A percentile compares a stretch with the other conserved stretches of the same genome.
Conservation (phyloP, 2,329 filamentous ascomycete species). For the Pseudocercospora eumusae region DNA sequence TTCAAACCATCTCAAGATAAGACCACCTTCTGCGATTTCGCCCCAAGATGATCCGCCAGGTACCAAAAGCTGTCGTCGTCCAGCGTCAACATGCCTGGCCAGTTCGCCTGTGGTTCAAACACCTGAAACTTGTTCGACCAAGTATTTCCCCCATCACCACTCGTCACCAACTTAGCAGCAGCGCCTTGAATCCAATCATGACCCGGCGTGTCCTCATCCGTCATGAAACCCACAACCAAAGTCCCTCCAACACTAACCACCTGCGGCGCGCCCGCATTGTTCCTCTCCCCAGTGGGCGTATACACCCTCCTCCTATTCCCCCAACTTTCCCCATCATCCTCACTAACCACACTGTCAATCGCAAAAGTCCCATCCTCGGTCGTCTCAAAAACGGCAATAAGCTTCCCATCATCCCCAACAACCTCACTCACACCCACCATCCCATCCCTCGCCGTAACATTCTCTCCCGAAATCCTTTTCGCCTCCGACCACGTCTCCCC, state of each 20-base stretch:
- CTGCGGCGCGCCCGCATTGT: conserved; percentile 47
- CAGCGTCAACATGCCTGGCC: conserved; percentile 38
- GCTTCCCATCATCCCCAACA: conserved; percentile 29
- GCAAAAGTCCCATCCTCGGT: conserved; percentile 39
- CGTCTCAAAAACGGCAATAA: conserved; percentile 51
- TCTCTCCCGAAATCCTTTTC: conserved; percentile 42
- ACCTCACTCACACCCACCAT: conserved; percentile 48
- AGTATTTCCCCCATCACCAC: conserved; percentile 33
- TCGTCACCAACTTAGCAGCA: conserved; percentile 34
- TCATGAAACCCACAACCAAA: conserved; percentile 50
- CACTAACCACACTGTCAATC: conserved; percentile 43
- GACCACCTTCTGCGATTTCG: conserved; percentile 35
- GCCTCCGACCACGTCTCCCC: conserved; percentile 44
- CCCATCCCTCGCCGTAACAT: conserved; percentile 45
- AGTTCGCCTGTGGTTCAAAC: conserved; percentile 32
- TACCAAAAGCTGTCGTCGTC: conserved; percentile 36
- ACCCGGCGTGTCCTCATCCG: conserved; percentile 44
- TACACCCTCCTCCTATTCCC: conserved; percentile 44
- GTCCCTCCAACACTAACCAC: conserved; percentile 48
- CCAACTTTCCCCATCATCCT: conserved; percentile 50
- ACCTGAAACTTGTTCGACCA: conserved; percentile 41
- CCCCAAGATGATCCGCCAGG: conserved; percentile 33
- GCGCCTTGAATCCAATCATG: conserved; percentile 27
- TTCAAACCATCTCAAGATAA: conserved; percentile 3
- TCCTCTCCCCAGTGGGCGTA: conserved; percentile 37